Base-by-base conservation (phyloP, 495 filamentous ascomycete species). In the Lasiosphaeria hispida region DNA sequence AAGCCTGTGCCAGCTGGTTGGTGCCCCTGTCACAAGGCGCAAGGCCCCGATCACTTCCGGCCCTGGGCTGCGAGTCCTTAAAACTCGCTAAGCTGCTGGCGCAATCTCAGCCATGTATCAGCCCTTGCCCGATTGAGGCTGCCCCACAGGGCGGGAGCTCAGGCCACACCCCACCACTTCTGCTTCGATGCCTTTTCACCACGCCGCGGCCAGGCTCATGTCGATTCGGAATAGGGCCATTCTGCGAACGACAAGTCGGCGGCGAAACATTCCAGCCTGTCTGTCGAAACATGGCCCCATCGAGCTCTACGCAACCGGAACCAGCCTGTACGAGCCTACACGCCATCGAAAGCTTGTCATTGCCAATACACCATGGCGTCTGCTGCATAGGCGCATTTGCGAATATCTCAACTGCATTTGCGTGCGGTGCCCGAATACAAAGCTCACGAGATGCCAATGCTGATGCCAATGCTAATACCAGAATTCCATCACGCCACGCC, bases 31-130 rank as follows among this genome's bases (percentile, higher is more conserved):
- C 52, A 37, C 59, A 64, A 63, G 65, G 65, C 59, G 62, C 59
- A 64, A 63, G 65, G 65, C 59, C 63, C 56, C 43, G 57, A 62
- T 65, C 63, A 59, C 49, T 67, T 72, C 69, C 71, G 69, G 62
- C 44, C 65, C 63, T 61, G 64, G 64, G 65, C 59, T 54, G 36
- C 36, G 54, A 40, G 59, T 54, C 65, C 64, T 70, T 70, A 57
- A 73, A 73, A 73, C 71, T 72, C 71, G 71, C 68, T 67, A 72
- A 69, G 53, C 58, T 30, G 56, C 64, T 70, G 67, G 69, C 52
- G 67, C 64, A 68, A 67, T 67, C 69, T 73, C 71, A 73, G 63
- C 61, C 53, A 55, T 64, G 71, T 73, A 38, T 73, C 71, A 73
- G 61, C 44, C 69, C 62, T 72, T 70, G 9, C 71, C 67, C 9